Percentiles rank a stretch among this genome's conserved stretches.
Evolutionary conservation across 805 yeast species (phyloP).

Genomic region (Schwanniomyces vanrijiae): DNA sequence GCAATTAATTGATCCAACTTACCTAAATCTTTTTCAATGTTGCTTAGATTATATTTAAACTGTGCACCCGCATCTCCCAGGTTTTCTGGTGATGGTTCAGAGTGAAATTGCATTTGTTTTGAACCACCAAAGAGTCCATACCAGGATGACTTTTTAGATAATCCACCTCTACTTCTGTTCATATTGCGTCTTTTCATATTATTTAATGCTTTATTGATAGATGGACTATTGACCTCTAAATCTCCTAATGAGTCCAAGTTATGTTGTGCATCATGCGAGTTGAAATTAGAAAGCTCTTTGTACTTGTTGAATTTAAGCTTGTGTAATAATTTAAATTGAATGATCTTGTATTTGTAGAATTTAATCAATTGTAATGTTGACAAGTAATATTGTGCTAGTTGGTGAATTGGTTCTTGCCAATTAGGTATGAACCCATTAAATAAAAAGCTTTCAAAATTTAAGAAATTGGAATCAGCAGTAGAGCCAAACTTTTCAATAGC

Average conservation of each 20-base stretch:
- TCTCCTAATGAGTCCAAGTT: slow-evolving; percentile 30
- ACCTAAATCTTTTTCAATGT: slow-evolving; percentile 39
- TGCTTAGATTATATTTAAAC: slow-evolving; percentile 28
- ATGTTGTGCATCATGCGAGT: slow-evolving; percentile 16
- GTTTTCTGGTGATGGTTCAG: neutral
- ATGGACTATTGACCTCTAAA: slow-evolving; percentile 36
- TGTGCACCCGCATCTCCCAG: slow-evolving; percentile 12
- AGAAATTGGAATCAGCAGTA: slow-evolving; percentile 48
- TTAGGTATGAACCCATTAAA: slow-evolving; percentile 35
- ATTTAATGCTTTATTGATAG: slow-evolving; percentile 34
- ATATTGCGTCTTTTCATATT: slow-evolving; percentile 14
- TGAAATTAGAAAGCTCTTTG: slow-evolving; percentile 34
- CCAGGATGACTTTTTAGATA: slow-evolving; percentile 35
- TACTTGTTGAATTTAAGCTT: slow-evolving; percentile 38
- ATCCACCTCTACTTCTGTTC: slow-evolving; percentile 6
- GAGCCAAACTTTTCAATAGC: slow-evolving; percentile 54
- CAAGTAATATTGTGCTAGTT: slow-evolving; percentile 43
- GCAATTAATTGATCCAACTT: slow-evolving; percentile 51
- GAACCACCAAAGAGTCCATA: slow-evolving; percentile 45
- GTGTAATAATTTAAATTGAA: slow-evolving; percentile 45
- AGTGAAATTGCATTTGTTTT: slow-evolving; percentile 11
- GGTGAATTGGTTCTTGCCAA: slow-evolving; percentile 54
- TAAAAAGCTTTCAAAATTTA: slow-evolving; percentile 47
- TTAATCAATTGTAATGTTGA: slow-evolving; percentile 45
- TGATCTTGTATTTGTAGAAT: slow-evolving; percentile 52